Conservation (phyloP, 164 flowering plant species). For the Tinospora cordifolia region DNA sequence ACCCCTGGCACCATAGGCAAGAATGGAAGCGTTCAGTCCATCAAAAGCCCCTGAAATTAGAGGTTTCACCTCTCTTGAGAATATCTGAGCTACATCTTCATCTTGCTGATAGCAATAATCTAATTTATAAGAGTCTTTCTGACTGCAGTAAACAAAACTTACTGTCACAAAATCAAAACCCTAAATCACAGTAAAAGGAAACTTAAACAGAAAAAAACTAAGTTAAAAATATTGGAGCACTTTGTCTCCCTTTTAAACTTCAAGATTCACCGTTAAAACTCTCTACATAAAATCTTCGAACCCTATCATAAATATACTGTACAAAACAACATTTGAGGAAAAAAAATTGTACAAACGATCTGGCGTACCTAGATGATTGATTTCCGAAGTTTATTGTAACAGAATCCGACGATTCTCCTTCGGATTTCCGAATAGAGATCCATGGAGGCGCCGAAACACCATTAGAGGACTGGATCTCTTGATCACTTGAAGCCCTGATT, state of each 20-base stretch:
- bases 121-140: constrained; percentile 3
- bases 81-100: not conserved
- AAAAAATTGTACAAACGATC: not conserved
- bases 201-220: no score
- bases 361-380: not conserved
- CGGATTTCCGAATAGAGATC: not conserved
- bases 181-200: not conserved
- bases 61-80: constrained; percentile 2
- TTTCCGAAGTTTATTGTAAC: not conserved
- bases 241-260: no score
- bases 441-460: not conserved
- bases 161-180: not conserved
- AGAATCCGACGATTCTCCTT: not conserved
- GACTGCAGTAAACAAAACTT: not conserved
- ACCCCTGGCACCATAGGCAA: constrained; percentile 8
- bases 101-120: constrained; percentile 2
- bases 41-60: not conserved
- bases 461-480: not conserved
- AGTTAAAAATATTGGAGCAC: no score
- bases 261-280: no score
- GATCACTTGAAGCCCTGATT: constrained; percentile 1
- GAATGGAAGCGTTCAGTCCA: not conserved
- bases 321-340: not conserved
- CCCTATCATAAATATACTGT: not conserved
- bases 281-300: no score